A percentile compares a stretch with the other conserved stretches of the same genome.
phyloP scores from a whole-genome alignment of 148 eudicot species.

The Fagopyrum tataricum region DNA sequence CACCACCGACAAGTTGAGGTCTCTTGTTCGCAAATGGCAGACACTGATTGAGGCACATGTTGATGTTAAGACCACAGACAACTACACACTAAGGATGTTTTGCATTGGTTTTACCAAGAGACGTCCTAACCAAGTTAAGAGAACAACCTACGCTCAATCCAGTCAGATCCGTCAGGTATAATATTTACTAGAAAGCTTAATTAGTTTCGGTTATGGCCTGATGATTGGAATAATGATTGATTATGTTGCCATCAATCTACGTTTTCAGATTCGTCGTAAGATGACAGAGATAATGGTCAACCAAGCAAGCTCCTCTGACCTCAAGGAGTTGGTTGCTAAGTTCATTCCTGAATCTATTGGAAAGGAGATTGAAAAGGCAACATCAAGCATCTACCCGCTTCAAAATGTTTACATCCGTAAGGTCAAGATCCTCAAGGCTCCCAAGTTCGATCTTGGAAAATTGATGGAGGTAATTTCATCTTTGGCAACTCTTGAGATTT shows the following conservation, averaged over 20 bases:
- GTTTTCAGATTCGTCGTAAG: conserved; percentile 10
- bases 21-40: conserved; percentile 18
- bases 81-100: conserved; percentile 13
- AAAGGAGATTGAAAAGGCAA: conserved; percentile 12
- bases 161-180: conserved; percentile 15
- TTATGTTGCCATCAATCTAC: not conserved
- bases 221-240: not conserved
- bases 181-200: not conserved
- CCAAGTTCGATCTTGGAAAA: conserved; percentile 14
- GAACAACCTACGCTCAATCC: conserved; percentile 12
- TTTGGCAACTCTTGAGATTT: not conserved
- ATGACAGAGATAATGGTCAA: conserved; percentile 10
- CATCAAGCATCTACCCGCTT: conserved; percentile 10
- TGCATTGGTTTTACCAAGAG: conserved; percentile 15
- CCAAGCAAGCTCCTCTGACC: conserved; percentile 12
- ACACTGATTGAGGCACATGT: conserved; percentile 17
- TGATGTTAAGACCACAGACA: conserved; percentile 14
- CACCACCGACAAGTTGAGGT: conserved; percentile 16
- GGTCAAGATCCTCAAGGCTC: conserved; percentile 13
- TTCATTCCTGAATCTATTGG: conserved; percentile 14
- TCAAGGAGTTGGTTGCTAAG: conserved; percentile 15
- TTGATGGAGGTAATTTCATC: conserved; percentile 13
- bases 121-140: conserved; percentile 15
- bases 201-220: not conserved
- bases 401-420: conserved; percentile 7